Evolutionary conservation across 352 stramenopile species (phyloP).

Genomic region (Aphanomyces stellatus): DNA sequence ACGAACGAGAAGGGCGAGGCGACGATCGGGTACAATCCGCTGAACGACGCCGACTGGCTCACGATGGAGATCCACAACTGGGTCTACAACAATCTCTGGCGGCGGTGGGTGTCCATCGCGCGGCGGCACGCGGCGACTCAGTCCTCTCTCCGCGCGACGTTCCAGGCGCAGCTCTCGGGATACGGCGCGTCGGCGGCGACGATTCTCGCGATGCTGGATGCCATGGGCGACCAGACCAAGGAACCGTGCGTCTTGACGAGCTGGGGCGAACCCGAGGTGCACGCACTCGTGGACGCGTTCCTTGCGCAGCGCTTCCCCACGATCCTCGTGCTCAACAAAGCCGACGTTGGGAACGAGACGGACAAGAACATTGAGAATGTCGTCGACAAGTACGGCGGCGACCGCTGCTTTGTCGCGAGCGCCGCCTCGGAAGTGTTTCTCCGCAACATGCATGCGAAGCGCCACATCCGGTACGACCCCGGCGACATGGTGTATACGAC

Average conservation of each 20-base stretch:
- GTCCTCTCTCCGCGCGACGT: slow-evolving; percentile 52
- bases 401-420: slow-evolving; percentile 80
- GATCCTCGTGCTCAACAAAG: slow-evolving; percentile 85
- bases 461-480: slow-evolving; percentile 76
- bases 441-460: slow-evolving; percentile 58
- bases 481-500: slow-evolving; percentile 83
- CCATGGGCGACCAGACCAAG: slow-evolving; percentile 35
- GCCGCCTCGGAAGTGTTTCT: slow-evolving; percentile 80
- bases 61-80: slow-evolving; percentile 80
- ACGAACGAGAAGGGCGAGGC: slow-evolving; percentile 87
- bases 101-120: slow-evolving; percentile 69
- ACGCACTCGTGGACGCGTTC: slow-evolving; percentile 68
- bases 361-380: slow-evolving; percentile 84
- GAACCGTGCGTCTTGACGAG: slow-evolving; percentile 50
- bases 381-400: slow-evolving; percentile 80
- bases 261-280: slow-evolving; percentile 58
- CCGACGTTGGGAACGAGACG: slow-evolving; percentile 74
- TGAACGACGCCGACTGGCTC: slow-evolving; percentile 84
- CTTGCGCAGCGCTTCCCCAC: slow-evolving; percentile 75
- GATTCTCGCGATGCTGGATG: slow-evolving; percentile 61
- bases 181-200: slow-evolving; percentile 71
- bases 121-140: slow-evolving; percentile 66
- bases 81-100: slow-evolving; percentile 86
- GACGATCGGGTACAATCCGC: slow-evolving; percentile 80
- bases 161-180: slow-evolving; percentile 65